Evolutionary conservation across 2,329 filamentous ascomycete genomes (phyloP).

Genomic region (Aspergillus sp.): DNA sequence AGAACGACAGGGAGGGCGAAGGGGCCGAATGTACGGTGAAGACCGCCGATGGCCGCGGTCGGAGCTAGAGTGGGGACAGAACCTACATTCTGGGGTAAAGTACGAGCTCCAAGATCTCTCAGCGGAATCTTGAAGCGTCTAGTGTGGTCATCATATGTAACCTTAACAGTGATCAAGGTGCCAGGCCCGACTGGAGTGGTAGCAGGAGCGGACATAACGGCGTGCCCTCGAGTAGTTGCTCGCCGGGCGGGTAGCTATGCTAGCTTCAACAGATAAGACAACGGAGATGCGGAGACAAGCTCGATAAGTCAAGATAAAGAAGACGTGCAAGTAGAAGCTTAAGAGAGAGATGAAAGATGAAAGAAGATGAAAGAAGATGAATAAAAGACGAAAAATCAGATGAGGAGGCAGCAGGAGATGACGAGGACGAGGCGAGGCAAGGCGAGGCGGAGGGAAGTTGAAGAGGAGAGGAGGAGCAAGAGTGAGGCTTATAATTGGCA

Average conservation of each 20-base stretch:
- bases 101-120: constrained; percentile 72
- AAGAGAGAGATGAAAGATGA: not conserved
- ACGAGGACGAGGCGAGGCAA: constrained; percentile 14
- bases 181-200: constrained; percentile 58
- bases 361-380: constrained; percentile 1
- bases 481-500: constrained; percentile 18
- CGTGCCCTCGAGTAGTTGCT: constrained; percentile 6
- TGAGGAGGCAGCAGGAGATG: constrained; percentile 13
- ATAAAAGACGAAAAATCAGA: constrained; percentile 15
- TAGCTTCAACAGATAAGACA: constrained; percentile 11
- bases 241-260: constrained; percentile 6
- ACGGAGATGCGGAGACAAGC: constrained; percentile 5
- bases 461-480: constrained; percentile 17
- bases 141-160: constrained; percentile 71
- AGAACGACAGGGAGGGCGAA: not conserved
- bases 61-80: constrained; percentile 45
- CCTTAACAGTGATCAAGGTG: constrained; percentile 81
- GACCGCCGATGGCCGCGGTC: constrained; percentile 22
- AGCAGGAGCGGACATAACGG: constrained; percentile 41
- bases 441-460: constrained; percentile 16
- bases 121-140: constrained; percentile 88
- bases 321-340: constrained; percentile 3
- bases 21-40: not conserved
- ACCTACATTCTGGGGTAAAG: constrained; percentile 78
- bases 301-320: not conserved